These are phyloP conservation scores for Clathrospora elynae DNA, from an alignment of 2,329 filamentous ascomycete species.

Conservation along the genomic window DNA sequence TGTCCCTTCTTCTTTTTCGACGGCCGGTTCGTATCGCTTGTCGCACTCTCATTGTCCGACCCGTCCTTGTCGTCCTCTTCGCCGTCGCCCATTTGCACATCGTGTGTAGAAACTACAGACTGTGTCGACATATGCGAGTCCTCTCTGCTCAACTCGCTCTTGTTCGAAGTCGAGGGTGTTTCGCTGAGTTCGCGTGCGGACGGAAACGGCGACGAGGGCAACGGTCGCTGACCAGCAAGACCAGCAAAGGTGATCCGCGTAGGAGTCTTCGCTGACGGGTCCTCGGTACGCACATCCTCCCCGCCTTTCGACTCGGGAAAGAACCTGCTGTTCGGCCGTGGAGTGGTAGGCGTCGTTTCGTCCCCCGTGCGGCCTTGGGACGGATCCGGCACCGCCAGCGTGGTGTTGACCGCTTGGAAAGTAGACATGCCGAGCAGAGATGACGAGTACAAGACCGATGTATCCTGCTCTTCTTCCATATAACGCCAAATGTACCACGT, in stretches of 20 bases:
- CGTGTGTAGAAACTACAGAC: slow-evolving; percentile 67
- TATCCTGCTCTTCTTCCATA: slow-evolving; percentile 9
- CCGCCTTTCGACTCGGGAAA: slow-evolving; percentile 46
- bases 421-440: slow-evolving; percentile 54
- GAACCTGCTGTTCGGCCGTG: slow-evolving; percentile 52
- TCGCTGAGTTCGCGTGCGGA: slow-evolving; percentile 54
- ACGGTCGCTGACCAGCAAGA: slow-evolving; percentile 53
- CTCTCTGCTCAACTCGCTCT: slow-evolving; percentile 55
- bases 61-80: slow-evolving; percentile 65
- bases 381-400: slow-evolving; percentile 52
- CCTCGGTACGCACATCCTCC: slow-evolving; percentile 47
- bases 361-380: slow-evolving; percentile 55
- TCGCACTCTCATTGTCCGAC: slow-evolving; percentile 57
- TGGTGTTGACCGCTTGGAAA: slow-evolving; percentile 66
- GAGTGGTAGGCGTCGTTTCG: slow-evolving; percentile 63
- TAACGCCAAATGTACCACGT: slow-evolving; percentile 15
- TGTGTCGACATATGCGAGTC: slow-evolving; percentile 66
- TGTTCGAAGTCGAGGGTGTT: slow-evolving; percentile 41
- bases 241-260: slow-evolving; percentile 62
- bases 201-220: slow-evolving; percentile 51
- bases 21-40: slow-evolving; percentile 69
- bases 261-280: slow-evolving; percentile 62
- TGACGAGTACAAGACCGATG: slow-evolving; percentile 4
- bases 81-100: slow-evolving; percentile 77
- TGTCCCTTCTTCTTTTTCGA: slow-evolving; percentile 96